Evolutionary conservation across 257 asterid genomes (phyloP).

Genomic region (Ilex asprella): DNA sequence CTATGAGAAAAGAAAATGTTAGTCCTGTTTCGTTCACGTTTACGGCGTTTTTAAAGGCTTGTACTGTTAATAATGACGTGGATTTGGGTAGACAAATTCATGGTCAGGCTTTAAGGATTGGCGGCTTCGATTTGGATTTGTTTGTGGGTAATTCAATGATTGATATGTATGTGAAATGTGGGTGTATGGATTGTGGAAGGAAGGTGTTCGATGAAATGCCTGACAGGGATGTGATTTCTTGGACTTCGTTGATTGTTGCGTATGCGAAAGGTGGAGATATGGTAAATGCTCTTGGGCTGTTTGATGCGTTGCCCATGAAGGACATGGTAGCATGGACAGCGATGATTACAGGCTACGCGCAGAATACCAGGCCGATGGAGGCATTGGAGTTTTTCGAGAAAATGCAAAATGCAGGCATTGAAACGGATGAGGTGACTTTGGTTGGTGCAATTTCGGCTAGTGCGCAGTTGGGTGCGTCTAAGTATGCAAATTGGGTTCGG

Average conservation of each 20-base stretch:
- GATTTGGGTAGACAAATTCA: slow-evolving; percentile 59
- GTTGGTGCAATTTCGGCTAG: slow-evolving; percentile 68
- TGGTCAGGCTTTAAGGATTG: slow-evolving; percentile 59
- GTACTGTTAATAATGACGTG: slow-evolving; percentile 25
- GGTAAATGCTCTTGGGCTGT: slow-evolving; percentile 47
- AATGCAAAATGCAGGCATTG: slow-evolving; percentile 60
- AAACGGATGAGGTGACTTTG: slow-evolving; percentile 59
- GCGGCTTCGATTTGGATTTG: slow-evolving; percentile 54
- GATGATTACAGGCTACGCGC: slow-evolving; percentile 74
- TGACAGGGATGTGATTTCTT: slow-evolving; percentile 49
- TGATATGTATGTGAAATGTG: slow-evolving; percentile 63
- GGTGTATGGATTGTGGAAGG: slow-evolving; percentile 44
- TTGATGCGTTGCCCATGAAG: slow-evolving; percentile 42
- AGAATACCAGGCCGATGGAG: slow-evolving; percentile 60
- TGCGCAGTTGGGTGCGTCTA: slow-evolving; percentile 59
- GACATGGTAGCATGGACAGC: slow-evolving; percentile 88
- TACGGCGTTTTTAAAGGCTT: slow-evolving; percentile 56
- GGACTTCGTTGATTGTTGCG: slow-evolving; percentile 64
- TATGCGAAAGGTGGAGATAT: slow-evolving; percentile 56
- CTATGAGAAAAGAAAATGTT: slow-evolving; percentile 46
- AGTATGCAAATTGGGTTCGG: slow-evolving; percentile 54
- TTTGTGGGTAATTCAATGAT: slow-evolving; percentile 53
- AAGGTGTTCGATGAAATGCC: slow-evolving; percentile 84
- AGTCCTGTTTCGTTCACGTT: slow-evolving; percentile 70
- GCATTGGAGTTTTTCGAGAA: slow-evolving; percentile 55